A percentile compares a stretch with the other conserved stretches of the same genome.
Evolutionary conservation across 345 rosid species (phyloP).

Genomic region (Cardamine occulta): DNA sequence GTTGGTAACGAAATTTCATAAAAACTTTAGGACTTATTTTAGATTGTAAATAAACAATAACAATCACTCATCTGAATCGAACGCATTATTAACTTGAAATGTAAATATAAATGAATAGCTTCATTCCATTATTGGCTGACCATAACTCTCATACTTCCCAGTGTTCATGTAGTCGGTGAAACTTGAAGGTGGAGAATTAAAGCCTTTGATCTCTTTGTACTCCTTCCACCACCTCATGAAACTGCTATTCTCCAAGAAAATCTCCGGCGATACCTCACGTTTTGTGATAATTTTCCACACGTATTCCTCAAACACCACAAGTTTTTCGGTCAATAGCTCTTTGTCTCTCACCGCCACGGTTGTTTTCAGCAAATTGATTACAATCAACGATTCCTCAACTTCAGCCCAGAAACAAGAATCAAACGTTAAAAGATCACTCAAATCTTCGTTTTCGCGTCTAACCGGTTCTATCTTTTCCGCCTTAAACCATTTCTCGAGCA

Average conservation of each 20-base stretch:
- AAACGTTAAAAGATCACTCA: constrained; percentile 42
- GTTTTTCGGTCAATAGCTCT: constrained; percentile 1
- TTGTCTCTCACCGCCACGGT: not conserved
- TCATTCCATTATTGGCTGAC: not conserved
- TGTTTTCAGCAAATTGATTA: constrained; percentile 24
- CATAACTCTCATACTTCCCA: constrained; percentile 37
- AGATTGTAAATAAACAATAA: no score
- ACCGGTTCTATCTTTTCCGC: not conserved
- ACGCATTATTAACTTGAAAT: not conserved
- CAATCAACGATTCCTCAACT: constrained; percentile 68
- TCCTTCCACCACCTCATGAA: constrained; percentile 75
- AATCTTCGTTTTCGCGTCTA: constrained; percentile 27
- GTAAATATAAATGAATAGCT: not conserved
- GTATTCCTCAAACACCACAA: constrained; percentile 48
- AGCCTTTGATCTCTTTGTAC: constrained; percentile 42
- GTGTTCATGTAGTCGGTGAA: constrained; percentile 53
- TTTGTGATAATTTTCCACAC: constrained; percentile 47
- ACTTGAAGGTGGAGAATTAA: constrained; percentile 25
- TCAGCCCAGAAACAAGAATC: constrained; percentile 92
- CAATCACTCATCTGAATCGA: no score
- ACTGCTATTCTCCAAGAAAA: constrained; percentile 61
- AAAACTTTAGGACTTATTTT: not conserved
- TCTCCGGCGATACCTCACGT: constrained; percentile 65
- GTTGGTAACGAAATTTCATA: not conserved
- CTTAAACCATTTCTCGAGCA: constrained; percentile 57